Evolutionary conservation across 129 eudicot species (phyloP).

Genomic region (Cynara cardunculus): DNA sequence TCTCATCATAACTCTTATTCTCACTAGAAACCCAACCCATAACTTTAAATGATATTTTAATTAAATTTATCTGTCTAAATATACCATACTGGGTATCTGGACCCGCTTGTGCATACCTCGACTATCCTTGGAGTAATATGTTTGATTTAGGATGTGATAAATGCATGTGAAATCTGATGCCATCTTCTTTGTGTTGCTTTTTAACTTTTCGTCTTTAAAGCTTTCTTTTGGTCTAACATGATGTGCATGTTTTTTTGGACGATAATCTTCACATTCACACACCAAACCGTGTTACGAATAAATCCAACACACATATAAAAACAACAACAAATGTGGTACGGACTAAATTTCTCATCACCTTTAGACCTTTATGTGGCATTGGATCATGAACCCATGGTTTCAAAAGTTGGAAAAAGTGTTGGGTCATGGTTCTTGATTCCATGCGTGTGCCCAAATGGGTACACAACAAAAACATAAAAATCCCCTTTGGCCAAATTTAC

Average conservation of each 20-base stretch:
- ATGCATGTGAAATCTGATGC: conserved; percentile 31
- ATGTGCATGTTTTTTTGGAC: conserved; percentile 14
- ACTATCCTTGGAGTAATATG: too few relatives aligned
- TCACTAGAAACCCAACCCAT: too few relatives aligned
- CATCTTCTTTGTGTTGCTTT: conserved; percentile 16
- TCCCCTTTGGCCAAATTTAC: neutral
- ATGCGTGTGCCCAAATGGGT: conserved; percentile 37
- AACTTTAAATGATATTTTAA: too few relatives aligned
- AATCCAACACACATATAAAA: conserved; percentile 10
- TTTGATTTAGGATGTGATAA: neutral
- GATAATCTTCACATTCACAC: conserved; percentile 30
- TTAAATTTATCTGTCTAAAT: too few relatives aligned
- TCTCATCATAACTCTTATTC: too few relatives aligned
- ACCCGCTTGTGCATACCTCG: neutral
- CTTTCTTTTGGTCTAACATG: conserved; percentile 14
- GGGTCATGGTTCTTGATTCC: conserved; percentile 25
- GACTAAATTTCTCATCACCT: conserved; percentile 5
- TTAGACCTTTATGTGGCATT: conserved; percentile 14
- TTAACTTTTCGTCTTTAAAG: conserved; percentile 10
- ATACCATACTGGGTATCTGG: neutral
- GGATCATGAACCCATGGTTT: conserved; percentile 32
- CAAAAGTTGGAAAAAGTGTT: neutral
- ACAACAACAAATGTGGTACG: conserved; percentile 40
- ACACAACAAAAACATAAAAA: conserved; percentile 1
- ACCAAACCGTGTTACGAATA: neutral